Evolutionary conservation across 2,329 filamentous ascomycete species (phyloP).

Genomic region (Pyricularia grisea): DNA sequence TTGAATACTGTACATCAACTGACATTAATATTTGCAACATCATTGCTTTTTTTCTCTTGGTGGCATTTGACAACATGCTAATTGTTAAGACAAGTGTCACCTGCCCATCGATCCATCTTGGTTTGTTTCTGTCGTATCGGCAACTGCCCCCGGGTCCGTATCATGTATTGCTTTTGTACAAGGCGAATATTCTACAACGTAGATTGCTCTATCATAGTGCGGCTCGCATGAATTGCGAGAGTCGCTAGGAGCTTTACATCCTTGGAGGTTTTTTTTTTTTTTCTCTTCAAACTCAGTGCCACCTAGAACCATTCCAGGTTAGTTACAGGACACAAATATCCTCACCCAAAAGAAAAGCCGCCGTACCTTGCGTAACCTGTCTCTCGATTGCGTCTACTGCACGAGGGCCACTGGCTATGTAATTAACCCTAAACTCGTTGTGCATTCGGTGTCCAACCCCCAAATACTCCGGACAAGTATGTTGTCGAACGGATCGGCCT

Average conservation of each 20-base stretch:
- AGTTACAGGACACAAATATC: too few species aligned
- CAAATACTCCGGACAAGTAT: not conserved
- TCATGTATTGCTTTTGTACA: not conserved
- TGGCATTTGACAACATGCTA: not conserved
- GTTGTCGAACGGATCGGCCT: not conserved
- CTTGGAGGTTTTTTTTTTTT: not conserved
- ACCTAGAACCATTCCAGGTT: too few species aligned
- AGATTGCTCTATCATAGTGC: not conserved
- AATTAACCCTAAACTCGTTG: too few species aligned
- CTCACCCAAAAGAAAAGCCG: too few species aligned
- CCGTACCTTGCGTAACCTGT: too few species aligned
- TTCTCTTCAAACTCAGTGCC: too few species aligned
- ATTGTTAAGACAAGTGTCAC: not conserved
- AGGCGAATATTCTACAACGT: not conserved
- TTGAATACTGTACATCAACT: not conserved
- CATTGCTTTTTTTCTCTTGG: not conserved
- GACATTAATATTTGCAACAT: not conserved
- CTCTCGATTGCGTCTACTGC: too few species aligned
- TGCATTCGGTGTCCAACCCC: not conserved
- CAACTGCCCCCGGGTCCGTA: not conserved
- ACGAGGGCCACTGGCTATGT: too few species aligned
- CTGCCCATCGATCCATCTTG: not conserved
- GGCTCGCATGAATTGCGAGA: not conserved
- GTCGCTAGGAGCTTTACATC: not conserved
- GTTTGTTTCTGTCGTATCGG: not conserved